A percentile compares a stretch with the other conserved stretches of the same genome.
Conservation (phyloP, 2,329 filamentous ascomycete species). For the Trichoderma endophyticum region DNA sequence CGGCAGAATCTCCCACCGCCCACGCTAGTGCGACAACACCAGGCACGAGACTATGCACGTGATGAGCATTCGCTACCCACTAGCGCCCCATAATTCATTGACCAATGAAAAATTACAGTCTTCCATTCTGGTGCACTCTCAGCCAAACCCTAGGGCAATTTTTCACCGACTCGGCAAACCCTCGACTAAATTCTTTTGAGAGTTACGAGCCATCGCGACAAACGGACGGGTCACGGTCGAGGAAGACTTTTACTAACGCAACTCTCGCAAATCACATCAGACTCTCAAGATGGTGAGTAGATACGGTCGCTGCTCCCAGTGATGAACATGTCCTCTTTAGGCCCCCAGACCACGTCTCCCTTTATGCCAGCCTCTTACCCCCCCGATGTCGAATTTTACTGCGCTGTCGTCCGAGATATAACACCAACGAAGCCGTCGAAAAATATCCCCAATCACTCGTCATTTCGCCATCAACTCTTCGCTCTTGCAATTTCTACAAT, state of each 20-base stretch:
- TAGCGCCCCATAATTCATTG: not conserved
- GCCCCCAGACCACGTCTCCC: conserved; percentile 12
- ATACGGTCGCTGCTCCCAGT: conserved; percentile 19
- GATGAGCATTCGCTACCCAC: conserved; percentile 17
- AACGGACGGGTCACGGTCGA: conserved; percentile 35
- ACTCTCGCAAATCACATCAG: conserved; percentile 41
- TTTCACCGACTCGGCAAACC: conserved; percentile 37
- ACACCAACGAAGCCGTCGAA: conserved; percentile 9
- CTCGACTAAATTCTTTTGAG: conserved; percentile 33
- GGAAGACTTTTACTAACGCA: conserved; percentile 34
- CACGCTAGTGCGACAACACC: not conserved
- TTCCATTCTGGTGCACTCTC: conserved; percentile 23
- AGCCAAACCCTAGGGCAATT: conserved; percentile 39
- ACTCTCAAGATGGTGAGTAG: conserved; percentile 50
- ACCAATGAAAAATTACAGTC: conserved; percentile 34
- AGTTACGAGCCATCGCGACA: conserved; percentile 33
- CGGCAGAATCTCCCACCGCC: conserved; percentile 31
- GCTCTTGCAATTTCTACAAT: not conserved
- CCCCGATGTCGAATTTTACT: conserved; percentile 19
- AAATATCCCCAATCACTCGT: not conserved
- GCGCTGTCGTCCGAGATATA: conserved; percentile 16
- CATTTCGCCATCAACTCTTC: conserved; percentile 17
- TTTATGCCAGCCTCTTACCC: conserved; percentile 5
- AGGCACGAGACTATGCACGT: conserved; percentile 25
- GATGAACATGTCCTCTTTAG: conserved; percentile 18